Evolutionary conservation across 2,329 filamentous ascomycete species (phyloP), one percentile per base, ranked within the genome.

Genomic region (Drechslerella stenobrocha): DNA sequence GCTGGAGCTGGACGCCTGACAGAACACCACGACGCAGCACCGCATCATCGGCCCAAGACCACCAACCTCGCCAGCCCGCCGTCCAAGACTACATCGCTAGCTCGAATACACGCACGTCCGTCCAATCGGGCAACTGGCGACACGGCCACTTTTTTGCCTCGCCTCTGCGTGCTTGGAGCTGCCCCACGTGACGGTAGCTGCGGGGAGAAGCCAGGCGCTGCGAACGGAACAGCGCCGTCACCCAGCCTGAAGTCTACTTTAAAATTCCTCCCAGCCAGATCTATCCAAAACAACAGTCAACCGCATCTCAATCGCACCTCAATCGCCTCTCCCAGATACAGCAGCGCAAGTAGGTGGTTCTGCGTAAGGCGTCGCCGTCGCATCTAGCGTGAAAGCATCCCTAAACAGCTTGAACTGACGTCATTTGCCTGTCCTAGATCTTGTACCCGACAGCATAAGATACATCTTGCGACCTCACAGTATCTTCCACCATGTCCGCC

Each of bases 371-470:
- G 28, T 11, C 28, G 5, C 28, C 28, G 28, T 30, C 3, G 7
- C 11, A 26, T 51, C 45, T 26, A 37, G 47, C 46, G 37, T 46
- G 26, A 65, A 65, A 50, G 35, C 40, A 40, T 52, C 52, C 24
- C 44, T 40, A 58, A 66, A 66, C 37, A 30, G n/a, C 61, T 59
- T 52, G 28, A 57, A 47, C 57, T 52, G 60, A 65, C 60, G 52
- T 52, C 60, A 42, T 37, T 32, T 35, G 35, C 15, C 20, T 11
- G 20, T n/a, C n/a, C n/a, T n/a, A n/a, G n/a, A n/a, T n/a, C n/a
- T n/a, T n/a, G n/a, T n/a, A 35, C 3, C 28, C 13, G 46, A 52
- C 47, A 52, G 47, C 30, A 37, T 37, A 37, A 37, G 34, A 4
- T 37, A 9, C 11, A 37, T 13, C 34, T 9, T 32, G 13, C 13